Evolutionary conservation across 306 rosid species (phyloP).

Genomic region (Vicia faba): DNA sequence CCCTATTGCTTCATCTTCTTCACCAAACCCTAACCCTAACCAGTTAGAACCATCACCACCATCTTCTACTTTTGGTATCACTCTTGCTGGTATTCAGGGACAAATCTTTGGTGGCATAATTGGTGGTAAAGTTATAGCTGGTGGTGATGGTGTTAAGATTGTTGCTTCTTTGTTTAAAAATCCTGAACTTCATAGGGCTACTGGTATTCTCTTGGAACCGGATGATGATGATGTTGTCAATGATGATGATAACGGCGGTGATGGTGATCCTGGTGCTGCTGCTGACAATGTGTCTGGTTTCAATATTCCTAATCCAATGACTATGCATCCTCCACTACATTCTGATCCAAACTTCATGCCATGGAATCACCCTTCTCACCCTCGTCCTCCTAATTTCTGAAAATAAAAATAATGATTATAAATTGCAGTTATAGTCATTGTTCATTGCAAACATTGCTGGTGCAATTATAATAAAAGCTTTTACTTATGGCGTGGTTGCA

Average conservation of each 20-base stretch:
- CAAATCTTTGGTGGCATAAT: conserved; percentile 73
- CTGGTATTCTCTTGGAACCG: conserved; percentile 1
- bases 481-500: not conserved
- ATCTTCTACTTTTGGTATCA: conserved; percentile 38
- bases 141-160: conserved; percentile 38
- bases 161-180: conserved; percentile 42
- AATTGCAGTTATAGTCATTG: not conserved
- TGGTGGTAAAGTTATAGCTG: conserved; percentile 57
- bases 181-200: conserved; percentile 48
- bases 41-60: not conserved
- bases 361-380: conserved; percentile 40
- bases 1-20: not conserved
- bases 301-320: conserved; percentile 15
- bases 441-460: not conserved
- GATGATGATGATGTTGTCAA: not conserved
- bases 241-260: not conserved
- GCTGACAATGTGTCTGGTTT: conserved; percentile 6
- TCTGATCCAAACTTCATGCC: conserved; percentile 38
- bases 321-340: conserved; percentile 3
- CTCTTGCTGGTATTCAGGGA: conserved; percentile 59
- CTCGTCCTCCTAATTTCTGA: conserved; percentile 40
- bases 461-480: not conserved
- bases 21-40: not conserved
- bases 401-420: not conserved
- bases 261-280: no score